phyloP scores from a whole-genome alignment of 2,329 filamentous ascomycete genomes.

The Aspergillus sp. region DNA sequence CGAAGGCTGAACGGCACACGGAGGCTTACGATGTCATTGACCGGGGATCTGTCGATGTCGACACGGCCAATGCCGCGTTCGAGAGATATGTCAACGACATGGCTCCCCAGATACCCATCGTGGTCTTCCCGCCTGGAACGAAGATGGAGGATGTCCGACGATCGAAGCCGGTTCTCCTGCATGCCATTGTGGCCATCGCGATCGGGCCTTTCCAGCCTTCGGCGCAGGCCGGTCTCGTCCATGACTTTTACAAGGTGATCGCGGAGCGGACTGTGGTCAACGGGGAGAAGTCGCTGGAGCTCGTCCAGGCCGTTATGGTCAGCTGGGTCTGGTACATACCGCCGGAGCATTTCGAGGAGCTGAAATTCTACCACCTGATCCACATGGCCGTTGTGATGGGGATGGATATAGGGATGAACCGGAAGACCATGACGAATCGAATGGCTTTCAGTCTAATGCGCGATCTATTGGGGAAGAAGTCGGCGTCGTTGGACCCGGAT shows the following conservation, averaged over 20 bases:
- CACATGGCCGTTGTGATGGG: constrained; percentile 75
- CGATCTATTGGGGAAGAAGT: constrained; percentile 31
- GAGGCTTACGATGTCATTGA: constrained; percentile 41
- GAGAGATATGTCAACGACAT: constrained; percentile 47
- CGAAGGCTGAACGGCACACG: constrained; percentile 11
- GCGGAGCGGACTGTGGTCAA: constrained; percentile 65
- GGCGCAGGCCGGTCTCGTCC: constrained; percentile 53
- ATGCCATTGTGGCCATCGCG: constrained; percentile 47
- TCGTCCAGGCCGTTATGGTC: constrained; percentile 69
- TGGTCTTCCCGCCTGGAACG: constrained; percentile 47
- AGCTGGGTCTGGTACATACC: constrained; percentile 78
- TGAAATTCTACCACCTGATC: constrained; percentile 82
- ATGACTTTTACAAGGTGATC: constrained; percentile 61
- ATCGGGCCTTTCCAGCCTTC: constrained; percentile 45
- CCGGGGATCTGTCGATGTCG: constrained; percentile 41
- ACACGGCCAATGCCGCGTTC: constrained; percentile 48
- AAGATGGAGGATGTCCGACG: constrained; percentile 47
- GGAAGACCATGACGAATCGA: constrained; percentile 35
- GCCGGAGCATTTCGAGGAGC: constrained; percentile 71
- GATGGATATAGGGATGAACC: constrained; percentile 70
- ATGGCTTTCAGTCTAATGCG: constrained; percentile 26
- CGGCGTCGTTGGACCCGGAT: constrained; percentile 37
- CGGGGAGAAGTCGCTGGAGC: constrained; percentile 72
- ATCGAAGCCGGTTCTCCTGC: constrained; percentile 51
- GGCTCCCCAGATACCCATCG: constrained; percentile 47